Percentiles rank a stretch among this genome's conserved stretches.
Conservation (phyloP, 257 asterid species). For the Capsicum pubescens region DNA sequence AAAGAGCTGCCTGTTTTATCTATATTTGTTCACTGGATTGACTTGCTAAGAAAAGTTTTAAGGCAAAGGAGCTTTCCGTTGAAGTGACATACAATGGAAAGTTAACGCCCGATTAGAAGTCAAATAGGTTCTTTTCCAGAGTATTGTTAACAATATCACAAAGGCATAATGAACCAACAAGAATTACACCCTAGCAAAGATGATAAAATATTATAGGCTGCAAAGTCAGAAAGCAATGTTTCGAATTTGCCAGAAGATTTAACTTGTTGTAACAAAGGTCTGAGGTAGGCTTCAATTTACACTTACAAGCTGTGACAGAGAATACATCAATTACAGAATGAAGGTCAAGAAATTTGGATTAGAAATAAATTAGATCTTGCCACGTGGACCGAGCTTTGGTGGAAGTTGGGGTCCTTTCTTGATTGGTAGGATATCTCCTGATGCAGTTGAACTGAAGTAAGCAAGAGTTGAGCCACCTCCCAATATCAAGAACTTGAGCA, state of each 20-base stretch:
- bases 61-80: not conserved
- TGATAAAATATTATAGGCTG: slow-evolving; percentile 12
- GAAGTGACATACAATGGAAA: not conserved
- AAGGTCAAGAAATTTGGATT: slow-evolving; percentile 30
- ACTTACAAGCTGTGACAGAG: slow-evolving; percentile 61
- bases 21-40: not conserved
- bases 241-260: not conserved
- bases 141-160: not conserved
- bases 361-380: slow-evolving; percentile 58
- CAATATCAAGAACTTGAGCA: slow-evolving; percentile 93
- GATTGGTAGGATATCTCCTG: slow-evolving; percentile 88
- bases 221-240: slow-evolving; percentile 16
- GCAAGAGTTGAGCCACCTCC: slow-evolving; percentile 91
- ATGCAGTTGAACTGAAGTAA: slow-evolving; percentile 80
- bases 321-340: slow-evolving; percentile 40
- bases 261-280: slow-evolving; percentile 27
- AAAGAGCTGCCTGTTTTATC: not conserved
- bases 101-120: not conserved
- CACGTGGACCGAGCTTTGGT: slow-evolving; percentile 82
- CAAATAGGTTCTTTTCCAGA: not conserved
- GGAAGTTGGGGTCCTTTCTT: slow-evolving; percentile 96
- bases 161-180: not conserved
- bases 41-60: not conserved
- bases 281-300: slow-evolving; percentile 45
- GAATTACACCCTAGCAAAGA: not conserved